phyloP scores from a whole-genome alignment of 2,329 filamentous ascomycete genomes.

The Botrytis medusae region DNA sequence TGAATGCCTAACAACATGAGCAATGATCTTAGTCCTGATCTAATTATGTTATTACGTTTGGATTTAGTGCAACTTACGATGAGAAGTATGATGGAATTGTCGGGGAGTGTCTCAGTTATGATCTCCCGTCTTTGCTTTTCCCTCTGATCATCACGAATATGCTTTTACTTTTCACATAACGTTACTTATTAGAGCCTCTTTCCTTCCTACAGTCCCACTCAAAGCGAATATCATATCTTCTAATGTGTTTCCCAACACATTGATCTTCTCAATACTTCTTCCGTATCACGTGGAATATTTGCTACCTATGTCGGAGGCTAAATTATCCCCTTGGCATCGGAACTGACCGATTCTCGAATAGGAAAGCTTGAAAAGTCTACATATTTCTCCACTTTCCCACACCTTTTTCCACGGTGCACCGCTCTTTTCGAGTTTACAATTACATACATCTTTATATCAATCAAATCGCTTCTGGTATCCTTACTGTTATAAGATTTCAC shows the following conservation, averaged over 20 bases:
- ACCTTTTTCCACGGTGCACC: conserved; percentile 1
- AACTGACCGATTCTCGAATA: not conserved
- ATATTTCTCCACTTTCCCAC: not conserved
- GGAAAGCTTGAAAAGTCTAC: conserved; percentile 6
- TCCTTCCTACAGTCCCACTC: not conserved
- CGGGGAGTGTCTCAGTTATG: not conserved
- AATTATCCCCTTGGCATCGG: not conserved
- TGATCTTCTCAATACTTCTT: not conserved
- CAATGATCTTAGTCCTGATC: not conserved
- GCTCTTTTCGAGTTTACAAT: not conserved
- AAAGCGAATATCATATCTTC: not conserved
- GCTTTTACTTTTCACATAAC: not conserved
- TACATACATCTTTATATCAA: not conserved
- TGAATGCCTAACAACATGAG: not conserved
- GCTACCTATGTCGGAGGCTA: not conserved
- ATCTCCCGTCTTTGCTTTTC: not conserved
- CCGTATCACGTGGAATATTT: not conserved
- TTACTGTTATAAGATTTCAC: conserved; percentile 8
- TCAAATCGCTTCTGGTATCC: not conserved
- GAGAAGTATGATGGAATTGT: not conserved
- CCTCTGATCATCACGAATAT: not conserved
- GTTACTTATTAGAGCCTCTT: not conserved
- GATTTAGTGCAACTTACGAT: too few relatives aligned
- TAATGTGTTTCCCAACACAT: not conserved
- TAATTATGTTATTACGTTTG: not conserved